Evolutionary conservation across 495 filamentous ascomycete genomes (phyloP), one percentile per base, ranked within the genome.

Genomic region (Opeltia flavorubescens): DNA sequence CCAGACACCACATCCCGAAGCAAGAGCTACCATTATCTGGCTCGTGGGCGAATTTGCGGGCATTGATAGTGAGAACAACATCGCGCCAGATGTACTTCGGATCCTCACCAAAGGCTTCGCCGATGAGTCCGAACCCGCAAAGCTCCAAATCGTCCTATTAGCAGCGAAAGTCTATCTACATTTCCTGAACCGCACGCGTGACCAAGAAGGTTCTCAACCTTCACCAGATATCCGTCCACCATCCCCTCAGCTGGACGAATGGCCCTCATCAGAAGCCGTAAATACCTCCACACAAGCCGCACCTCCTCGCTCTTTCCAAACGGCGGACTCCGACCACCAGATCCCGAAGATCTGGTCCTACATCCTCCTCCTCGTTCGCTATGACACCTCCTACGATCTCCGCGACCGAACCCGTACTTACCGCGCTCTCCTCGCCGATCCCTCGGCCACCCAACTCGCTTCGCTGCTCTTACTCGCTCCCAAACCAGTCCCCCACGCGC

Each of bases 161-260:
- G 91, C 85, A 12, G 89, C 93, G 9, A 95, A 95, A 52, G 87
- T 95, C 5, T 95, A 96, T 58, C 73, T 95, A 3, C 85, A 94
- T 56, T 72, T 93, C 57, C 65, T 95, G 17, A 89, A 89, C 50
- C 69, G 75, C 23, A 58, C 58, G 26, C 47, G 39, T 27, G 27
- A 36, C 33, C 23, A 42, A 41, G 58, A 65, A 35, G 35, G 56
- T 39, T 35, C 52, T 13, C 49, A 54, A 20, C 35, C 48, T 44
- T 35, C 27, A 21, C 30, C 42, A 33, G 8, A 6, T 8, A 44
- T 26, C 42, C 42, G 5, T 44, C 18, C 25, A 26, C 42, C 5
- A 17, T n/a, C n/a, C n/a, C n/a, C n/a, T n/a, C n/a, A n/a, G n/a
- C n/a, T n/a, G n/a, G n/a, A n/a, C n/a, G n/a, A n/a, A n/a, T n/a